Conservation (phyloP, 805 yeast species). For the Wickerhamia fluorescens region DNA sequence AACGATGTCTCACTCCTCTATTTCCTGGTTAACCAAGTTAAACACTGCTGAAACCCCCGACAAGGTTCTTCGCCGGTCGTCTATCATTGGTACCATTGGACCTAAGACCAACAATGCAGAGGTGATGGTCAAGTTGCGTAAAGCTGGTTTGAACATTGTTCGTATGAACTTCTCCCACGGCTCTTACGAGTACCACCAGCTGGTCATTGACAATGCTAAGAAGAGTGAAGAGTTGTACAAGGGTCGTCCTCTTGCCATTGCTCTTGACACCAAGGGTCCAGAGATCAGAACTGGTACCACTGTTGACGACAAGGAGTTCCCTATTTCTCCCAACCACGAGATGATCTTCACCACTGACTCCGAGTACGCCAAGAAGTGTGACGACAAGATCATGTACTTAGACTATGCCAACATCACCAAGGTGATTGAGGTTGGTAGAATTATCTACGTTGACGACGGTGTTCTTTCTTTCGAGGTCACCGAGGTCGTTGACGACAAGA, state of each 20-base stretch:
- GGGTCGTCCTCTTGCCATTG: constrained; percentile 97
- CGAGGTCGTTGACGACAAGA: constrained; percentile 71
- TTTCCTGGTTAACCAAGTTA: constrained; percentile 80
- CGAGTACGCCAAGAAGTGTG: constrained; percentile 60
- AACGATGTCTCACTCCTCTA: constrained; percentile 36
- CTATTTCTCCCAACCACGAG: constrained; percentile 79
- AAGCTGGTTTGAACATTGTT: constrained; percentile 95
- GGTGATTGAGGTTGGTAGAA: constrained; percentile 81
- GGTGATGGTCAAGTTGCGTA: constrained; percentile 76
- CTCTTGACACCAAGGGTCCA: constrained; percentile 98
- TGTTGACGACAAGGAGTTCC: constrained; percentile 66
- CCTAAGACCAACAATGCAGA: constrained; percentile 94
- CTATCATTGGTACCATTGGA: constrained; percentile 98
- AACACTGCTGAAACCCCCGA: constrained; percentile 71
- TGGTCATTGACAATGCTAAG: constrained; percentile 93
- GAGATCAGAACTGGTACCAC: constrained; percentile 99
- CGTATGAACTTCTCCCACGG: constrained; percentile 99
- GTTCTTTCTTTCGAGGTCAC: constrained; percentile 90
- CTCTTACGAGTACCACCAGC: constrained; percentile 94
- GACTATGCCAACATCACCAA: constrained; percentile 96
- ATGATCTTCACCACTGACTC: constrained; percentile 93
- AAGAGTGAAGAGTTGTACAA: constrained; percentile 83
- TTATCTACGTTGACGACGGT: constrained; percentile 97
- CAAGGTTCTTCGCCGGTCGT: constrained; percentile 80
- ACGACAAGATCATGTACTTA: constrained; percentile 76